phyloP scores from a whole-genome alignment of 805 yeast species.

The Saccharomycopsis vini region DNA sequence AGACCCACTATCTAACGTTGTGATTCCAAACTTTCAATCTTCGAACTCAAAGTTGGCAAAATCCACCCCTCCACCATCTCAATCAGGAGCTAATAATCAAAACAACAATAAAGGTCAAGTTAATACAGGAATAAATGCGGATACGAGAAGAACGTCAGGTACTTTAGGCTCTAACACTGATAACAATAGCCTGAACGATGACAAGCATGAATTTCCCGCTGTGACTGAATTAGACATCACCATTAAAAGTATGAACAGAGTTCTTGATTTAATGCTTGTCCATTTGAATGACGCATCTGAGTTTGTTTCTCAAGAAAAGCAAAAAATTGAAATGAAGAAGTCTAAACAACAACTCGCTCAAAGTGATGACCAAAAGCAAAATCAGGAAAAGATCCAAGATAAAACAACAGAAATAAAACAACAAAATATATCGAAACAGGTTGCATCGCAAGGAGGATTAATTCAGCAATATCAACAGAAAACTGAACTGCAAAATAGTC shows the following conservation, averaged over 20 bases:
- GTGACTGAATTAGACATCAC: constrained; percentile 10
- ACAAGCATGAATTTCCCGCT: too few species aligned
- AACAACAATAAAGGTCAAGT: background rate
- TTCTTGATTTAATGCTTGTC: constrained; percentile 17
- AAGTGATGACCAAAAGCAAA: background rate
- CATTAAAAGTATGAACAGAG: constrained; percentile 12
- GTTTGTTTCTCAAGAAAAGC: constrained; percentile 9
- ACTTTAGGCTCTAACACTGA: background rate
- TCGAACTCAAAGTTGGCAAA: background rate
- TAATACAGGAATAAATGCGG: background rate
- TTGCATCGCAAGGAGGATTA: background rate
- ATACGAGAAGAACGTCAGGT: too few species aligned
- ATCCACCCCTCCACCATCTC: background rate
- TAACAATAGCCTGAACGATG: too few species aligned
- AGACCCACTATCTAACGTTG: constrained; percentile 16
- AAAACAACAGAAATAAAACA: background rate
- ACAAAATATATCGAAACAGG: background rate
- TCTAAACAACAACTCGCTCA: background rate
- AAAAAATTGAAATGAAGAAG: constrained; percentile 1
- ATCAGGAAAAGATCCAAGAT: background rate
- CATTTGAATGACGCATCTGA: constrained; percentile 16
- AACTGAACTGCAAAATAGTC: background rate
- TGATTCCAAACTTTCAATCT: constrained; percentile 12
- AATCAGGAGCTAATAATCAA: background rate
- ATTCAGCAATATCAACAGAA: constrained; percentile 1